These are phyloP conservation scores for Boletus rubropictus DNA, from an alignment of 768 basidiomycete genomes.

Conservation along the genomic window DNA sequence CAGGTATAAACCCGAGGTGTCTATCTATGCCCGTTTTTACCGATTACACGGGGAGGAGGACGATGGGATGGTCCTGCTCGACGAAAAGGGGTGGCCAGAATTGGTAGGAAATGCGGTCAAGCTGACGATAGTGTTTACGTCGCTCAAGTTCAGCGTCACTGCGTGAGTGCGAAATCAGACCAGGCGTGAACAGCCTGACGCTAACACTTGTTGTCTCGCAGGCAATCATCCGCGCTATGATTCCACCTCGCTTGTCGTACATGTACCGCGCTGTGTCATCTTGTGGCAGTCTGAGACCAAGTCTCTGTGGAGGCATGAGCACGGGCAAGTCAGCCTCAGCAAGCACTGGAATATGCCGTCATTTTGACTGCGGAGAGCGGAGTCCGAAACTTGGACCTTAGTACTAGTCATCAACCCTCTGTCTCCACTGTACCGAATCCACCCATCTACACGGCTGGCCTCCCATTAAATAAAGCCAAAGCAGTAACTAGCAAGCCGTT, in stretches of 20 bases:
- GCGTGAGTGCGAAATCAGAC: slow-evolving; percentile 18
- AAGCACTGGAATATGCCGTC: too few relatives aligned
- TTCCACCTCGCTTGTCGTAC: neutral
- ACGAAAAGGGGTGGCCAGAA: slow-evolving; percentile 31
- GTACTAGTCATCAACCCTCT: neutral
- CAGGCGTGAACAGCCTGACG: slow-evolving; percentile 5
- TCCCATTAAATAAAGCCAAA: neutral
- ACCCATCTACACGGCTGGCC: neutral
- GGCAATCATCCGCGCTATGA: slow-evolving; percentile 26
- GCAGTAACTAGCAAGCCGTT: neutral
- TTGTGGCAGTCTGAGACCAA: too few relatives aligned
- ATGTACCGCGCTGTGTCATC: neutral
- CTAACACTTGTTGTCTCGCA: slow-evolving; percentile 10
- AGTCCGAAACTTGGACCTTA: slow-evolving; percentile 17
- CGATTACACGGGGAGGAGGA: slow-evolving; percentile 31
- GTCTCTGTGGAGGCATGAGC: too few relatives aligned
- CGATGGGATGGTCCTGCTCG: slow-evolving; percentile 28
- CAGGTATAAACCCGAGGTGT: slow-evolving; percentile 30
- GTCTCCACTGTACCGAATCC: neutral
- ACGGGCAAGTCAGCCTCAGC: too few relatives aligned
- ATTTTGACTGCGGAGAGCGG: slow-evolving; percentile 16
- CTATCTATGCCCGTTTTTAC: slow-evolving; percentile 32
- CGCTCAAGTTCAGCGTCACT: slow-evolving; percentile 31
- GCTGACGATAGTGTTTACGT: slow-evolving; percentile 29
- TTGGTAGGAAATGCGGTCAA: slow-evolving; percentile 31